Evolutionary conservation across 306 rosid genomes (phyloP).

Genomic region (Prunus padus): DNA sequence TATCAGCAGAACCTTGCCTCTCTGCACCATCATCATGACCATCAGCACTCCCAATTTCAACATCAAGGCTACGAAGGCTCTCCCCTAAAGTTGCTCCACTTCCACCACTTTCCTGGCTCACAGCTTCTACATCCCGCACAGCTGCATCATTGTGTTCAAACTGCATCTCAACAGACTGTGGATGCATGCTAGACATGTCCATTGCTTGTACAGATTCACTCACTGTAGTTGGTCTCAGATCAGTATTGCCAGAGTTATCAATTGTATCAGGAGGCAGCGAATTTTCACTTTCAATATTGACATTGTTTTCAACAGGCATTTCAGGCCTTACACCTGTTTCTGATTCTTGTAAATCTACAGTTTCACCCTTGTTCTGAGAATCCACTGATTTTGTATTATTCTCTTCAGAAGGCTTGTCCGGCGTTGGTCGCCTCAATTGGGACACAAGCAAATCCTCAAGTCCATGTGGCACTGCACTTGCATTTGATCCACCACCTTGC

Average conservation of each 20-base stretch:
- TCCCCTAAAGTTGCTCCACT: slow-evolving; percentile 98
- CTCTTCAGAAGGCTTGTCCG: slow-evolving; percentile 61
- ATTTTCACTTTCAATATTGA: slow-evolving; percentile 42
- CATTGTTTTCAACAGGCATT: slow-evolving; percentile 50
- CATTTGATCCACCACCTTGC: slow-evolving; percentile 70
- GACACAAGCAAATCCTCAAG: slow-evolving; percentile 87
- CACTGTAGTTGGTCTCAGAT: slow-evolving; percentile 49
- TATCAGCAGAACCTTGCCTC: slow-evolving; percentile 76
- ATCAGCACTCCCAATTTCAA: slow-evolving; percentile 96
- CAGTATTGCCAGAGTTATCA: slow-evolving; percentile 37
- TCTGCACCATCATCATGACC: slow-evolving; percentile 96
- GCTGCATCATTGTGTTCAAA: slow-evolving; percentile 75
- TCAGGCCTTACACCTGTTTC: slow-evolving; percentile 50
- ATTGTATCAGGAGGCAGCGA: slow-evolving; percentile 31
- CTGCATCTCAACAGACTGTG: slow-evolving; percentile 78
- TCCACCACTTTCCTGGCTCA: slow-evolving; percentile 96
- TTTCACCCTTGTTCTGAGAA: slow-evolving; percentile 47
- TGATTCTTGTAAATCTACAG: slow-evolving; percentile 45
- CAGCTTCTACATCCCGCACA: slow-evolving; percentile 91
- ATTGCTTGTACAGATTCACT: slow-evolving; percentile 47
- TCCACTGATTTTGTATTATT: slow-evolving; percentile 36
- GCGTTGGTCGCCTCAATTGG: slow-evolving; percentile 72
- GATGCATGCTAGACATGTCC: slow-evolving; percentile 46
- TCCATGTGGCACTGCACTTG: slow-evolving; percentile 69
- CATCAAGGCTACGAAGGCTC: slow-evolving; percentile 96